Evolutionary conservation across 169 alveolate genomes (phyloP), one percentile per base, ranked within the genome.

Genomic region (Plasmodium malariae): DNA sequence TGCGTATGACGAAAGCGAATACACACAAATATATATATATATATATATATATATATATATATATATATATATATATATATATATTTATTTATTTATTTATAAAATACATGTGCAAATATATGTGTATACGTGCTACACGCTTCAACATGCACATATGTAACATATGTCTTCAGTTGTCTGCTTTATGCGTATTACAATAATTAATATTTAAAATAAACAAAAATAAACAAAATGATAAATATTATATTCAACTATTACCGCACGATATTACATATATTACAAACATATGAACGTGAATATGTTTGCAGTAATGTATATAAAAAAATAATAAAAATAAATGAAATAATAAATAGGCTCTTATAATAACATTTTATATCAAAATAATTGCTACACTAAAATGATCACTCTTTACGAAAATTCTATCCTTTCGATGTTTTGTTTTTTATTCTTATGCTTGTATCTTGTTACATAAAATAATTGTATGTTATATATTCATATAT

Each of bases 401-500:
- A n/a, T n/a, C n/a, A n/a, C n/a, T n/a, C n/a, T n/a, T n/a, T n/a
- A n/a, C n/a, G n/a, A n/a, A n/a, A n/a, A n/a, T n/a, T n/a, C n/a
- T n/a, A 28, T 63, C 28, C 34, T 24, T 28, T 74, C 30, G 51
- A 6, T 32, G 55, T 57, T 48, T 34, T 74, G 11, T n/a, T 65
- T 71, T 71, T 49, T 71, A 37, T 40, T 68, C 37, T 40, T 43
- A 11, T 6, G 9, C 30, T 37, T 17, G 17, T 19, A 26, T 73
- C 3, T 48, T 37, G 19, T 48, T 73, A 7, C n/a, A 73, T 63
- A 51, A 55, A 74, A 74, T 74, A 55, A 32, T 57, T 55, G 65
- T 65, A 30, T 43, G 59, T 43, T 57, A 74, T 65, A 74, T 65
- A 65, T 55, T 30, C 67, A 57, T 45, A 49, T 65, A 74, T 55